Evolutionary conservation across 148 eudicot species (phyloP).

Genomic region (Linanthus parryae): DNA sequence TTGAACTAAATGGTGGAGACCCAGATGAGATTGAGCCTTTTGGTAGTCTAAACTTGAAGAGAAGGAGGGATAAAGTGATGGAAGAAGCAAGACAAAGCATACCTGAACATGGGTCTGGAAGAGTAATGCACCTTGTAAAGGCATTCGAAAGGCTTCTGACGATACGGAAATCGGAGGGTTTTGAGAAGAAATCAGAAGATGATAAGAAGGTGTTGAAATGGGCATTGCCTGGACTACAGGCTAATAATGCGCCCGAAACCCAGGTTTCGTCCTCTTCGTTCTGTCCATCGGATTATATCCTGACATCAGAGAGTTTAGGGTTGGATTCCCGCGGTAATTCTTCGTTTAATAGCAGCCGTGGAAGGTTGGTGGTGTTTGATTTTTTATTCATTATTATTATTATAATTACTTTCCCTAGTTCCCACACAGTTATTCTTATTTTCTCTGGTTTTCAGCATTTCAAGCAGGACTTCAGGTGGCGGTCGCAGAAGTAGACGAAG

Average conservation of each 20-base stretch:
- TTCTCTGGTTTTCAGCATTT: slow-evolving; percentile 38
- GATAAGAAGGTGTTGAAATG: slow-evolving; percentile 31
- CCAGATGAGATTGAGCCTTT: slow-evolving; percentile 20
- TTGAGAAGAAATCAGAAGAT: slow-evolving; percentile 34
- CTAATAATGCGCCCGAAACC: slow-evolving; percentile 34
- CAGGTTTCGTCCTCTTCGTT: slow-evolving; percentile 49
- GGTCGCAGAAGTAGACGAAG: slow-evolving; percentile 56
- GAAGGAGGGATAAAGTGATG: slow-evolving; percentile 50
- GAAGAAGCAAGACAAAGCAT: slow-evolving; percentile 50
- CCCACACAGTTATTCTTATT: no score
- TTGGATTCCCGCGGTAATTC: slow-evolving; percentile 39
- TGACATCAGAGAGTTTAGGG: slow-evolving; percentile 67
- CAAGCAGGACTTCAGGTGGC: slow-evolving; percentile 49
- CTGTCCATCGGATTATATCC: slow-evolving; percentile 53
- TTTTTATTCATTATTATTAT: no score
- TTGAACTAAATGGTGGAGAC: slow-evolving; percentile 6
- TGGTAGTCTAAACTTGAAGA: slow-evolving; percentile 35
- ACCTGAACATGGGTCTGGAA: slow-evolving; percentile 55
- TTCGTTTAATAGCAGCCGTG: slow-evolving; percentile 57
- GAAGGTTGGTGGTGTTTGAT: slow-evolving; percentile 71
- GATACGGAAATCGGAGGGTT: slow-evolving; percentile 26
- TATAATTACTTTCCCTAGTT: neutral
- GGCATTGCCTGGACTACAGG: slow-evolving; percentile 56
- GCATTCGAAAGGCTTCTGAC: slow-evolving; percentile 69
- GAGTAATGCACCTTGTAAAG: slow-evolving; percentile 70